Conservation (phyloP, 805 yeast species). For the Hanseniaspora guilliermondii region DNA sequence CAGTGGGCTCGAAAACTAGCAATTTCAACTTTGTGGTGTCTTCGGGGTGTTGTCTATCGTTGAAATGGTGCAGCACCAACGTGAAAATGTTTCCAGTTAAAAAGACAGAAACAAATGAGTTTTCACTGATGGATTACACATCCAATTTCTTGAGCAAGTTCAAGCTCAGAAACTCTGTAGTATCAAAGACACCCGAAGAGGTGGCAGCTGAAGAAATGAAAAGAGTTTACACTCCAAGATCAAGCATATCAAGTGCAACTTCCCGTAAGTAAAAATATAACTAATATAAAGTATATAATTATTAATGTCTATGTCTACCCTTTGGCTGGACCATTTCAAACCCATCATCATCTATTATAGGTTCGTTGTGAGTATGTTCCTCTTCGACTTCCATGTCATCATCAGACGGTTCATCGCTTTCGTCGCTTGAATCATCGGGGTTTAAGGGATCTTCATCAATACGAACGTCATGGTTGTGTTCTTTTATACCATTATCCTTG, state of each 20-base stretch:
- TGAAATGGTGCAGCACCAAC: constrained; percentile 42
- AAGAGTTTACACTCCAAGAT: constrained; percentile 14
- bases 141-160: constrained; percentile 30
- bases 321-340: constrained; percentile 75
- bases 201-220: constrained; percentile 17
- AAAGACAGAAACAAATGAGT: constrained; percentile 29
- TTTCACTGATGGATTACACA: constrained; percentile 33
- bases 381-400: constrained; percentile 30
- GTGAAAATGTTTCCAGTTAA: constrained; percentile 40
- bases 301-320: constrained; percentile 37
- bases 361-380: constrained; percentile 31
- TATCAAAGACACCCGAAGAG: constrained; percentile 16
- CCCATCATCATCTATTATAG: constrained; percentile 86
- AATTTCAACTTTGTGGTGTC: constrained; percentile 11
- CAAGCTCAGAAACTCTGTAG: constrained; percentile 20
- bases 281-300: constrained; percentile 9
- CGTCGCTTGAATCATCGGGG: constrained; percentile 43
- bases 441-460: constrained; percentile 42
- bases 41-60: constrained; percentile 27
- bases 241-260: constrained; percentile 12
- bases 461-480: constrained; percentile 36
- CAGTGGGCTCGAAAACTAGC: constrained; percentile 5
- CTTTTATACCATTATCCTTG: constrained; percentile 22
- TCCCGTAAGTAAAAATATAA: not conserved
- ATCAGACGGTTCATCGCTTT: constrained; percentile 30